Base-by-base conservation (phyloP, 2,329 filamentous ascomycete species). In the Nannizziopsis barbatae region DNA sequence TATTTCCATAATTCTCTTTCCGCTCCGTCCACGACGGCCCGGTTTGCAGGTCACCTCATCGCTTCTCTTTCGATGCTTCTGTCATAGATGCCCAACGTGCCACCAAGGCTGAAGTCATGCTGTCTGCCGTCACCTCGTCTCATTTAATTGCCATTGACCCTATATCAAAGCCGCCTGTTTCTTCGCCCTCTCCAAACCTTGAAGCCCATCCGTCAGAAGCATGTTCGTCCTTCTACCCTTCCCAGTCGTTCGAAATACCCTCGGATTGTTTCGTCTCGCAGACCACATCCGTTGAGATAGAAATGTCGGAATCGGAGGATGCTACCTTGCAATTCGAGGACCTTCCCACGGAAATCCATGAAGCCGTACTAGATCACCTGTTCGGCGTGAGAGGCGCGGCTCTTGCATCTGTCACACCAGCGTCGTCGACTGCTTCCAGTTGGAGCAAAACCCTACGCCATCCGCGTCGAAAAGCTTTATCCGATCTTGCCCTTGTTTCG, bases 261-360 rank as follows among this genome's bases (percentile, higher is more conserved):
- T 36, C 37, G 27, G 15, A 36, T 27, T 48, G 35, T 30, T 48
- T 42, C 15, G 38, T 39, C 18, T 39, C 40, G 14, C 39, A 44
- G 20, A 31, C 46, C 4, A 20, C 22, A 27, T 49, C 46, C 32
- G 40, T 49, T 10, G 46, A 49, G 22, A 18, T 49, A 35, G 46
- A 49, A 17, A 49, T 49, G 46, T 43, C 39, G 12, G 46, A 49
- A 14, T 7, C 33, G 6, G 31, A 43, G 10, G 4, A 17, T 17
- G 8, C 40, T 18, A 39, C 46, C 1, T 30, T 44, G 18, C 51
- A 53, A n/a, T 62, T 67, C 36, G 53, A 61, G 38, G 56, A 77
- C 53, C 67, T 86, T 1, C 83, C 83, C 1, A 73, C 76, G 48
- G 83, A 86, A 61, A 83, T 87, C 10, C 81, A 85, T 59, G 81